Conservation (phyloP, 1,284 basidiomycete genomes). For the Leccinum pachyderme region DNA sequence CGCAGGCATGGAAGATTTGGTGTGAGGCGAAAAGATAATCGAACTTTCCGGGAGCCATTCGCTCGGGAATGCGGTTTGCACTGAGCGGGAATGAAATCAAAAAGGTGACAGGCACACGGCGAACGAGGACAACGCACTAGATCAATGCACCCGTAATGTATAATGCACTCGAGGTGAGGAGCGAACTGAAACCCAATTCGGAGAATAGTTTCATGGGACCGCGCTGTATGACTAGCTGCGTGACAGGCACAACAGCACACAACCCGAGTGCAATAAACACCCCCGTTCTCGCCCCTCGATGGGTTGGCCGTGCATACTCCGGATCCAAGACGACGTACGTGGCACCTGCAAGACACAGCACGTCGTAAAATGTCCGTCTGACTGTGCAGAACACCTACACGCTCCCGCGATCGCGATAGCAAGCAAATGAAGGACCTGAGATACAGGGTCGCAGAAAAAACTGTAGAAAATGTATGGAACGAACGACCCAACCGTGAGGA, state of each 20-base stretch:
- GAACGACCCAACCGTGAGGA: slow-evolving; percentile 79
- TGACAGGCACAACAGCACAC: slow-evolving; percentile 68
- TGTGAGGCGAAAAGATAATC: slow-evolving; percentile 82
- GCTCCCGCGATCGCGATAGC: slow-evolving; percentile 57
- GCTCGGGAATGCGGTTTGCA: slow-evolving; percentile 82
- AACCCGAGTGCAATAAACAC: slow-evolving; percentile 83
- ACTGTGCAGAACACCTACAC: slow-evolving; percentile 44
- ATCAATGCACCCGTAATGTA: slow-evolving; percentile 78
- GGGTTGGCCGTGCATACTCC: slow-evolving; percentile 72
- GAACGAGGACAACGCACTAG: slow-evolving; percentile 61
- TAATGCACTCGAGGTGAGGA: slow-evolving; percentile 63
- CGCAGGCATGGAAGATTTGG: slow-evolving; percentile 85
- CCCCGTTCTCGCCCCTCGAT: slow-evolving; percentile 74
- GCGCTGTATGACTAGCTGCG: slow-evolving; percentile 62
- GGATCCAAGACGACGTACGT: slow-evolving; percentile 80
- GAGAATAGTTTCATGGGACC: slow-evolving; percentile 53
- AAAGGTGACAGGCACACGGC: slow-evolving; percentile 27
- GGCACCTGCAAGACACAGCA: slow-evolving; percentile 43
- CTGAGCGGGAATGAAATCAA: slow-evolving; percentile 43
- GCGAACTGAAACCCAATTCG: slow-evolving; percentile 70
- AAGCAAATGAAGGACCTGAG: slow-evolving; percentile 53
- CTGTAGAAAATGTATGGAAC: slow-evolving; percentile 73
- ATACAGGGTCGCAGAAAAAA: slow-evolving; percentile 62
- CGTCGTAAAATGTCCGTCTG: slow-evolving; percentile 7
- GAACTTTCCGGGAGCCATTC: slow-evolving; percentile 74